Conservation (phyloP, 139 green algal species). For the Mesostigma viride region DNA sequence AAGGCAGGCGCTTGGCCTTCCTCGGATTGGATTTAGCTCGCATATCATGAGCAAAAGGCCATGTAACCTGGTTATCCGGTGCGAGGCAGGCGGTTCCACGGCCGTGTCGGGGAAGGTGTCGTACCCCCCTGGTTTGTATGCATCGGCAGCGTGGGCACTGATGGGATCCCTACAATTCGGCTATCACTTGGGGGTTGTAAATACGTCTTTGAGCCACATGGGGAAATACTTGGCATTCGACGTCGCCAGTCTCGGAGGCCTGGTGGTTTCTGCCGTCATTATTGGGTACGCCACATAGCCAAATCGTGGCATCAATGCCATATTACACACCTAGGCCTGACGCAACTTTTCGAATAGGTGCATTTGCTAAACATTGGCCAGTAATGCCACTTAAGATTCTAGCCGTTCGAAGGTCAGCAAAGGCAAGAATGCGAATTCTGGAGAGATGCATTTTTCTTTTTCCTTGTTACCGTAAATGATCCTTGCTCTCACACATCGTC, state of each 20-base stretch:
- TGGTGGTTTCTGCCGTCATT: not conserved
- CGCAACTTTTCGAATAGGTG: not conserved
- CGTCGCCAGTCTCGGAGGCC: too few species aligned
- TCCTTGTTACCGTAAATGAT: too few species aligned
- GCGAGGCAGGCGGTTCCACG: too few species aligned
- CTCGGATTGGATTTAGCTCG: too few species aligned
- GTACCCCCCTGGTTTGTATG: not conserved
- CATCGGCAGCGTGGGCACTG: not conserved
- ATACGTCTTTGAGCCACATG: not conserved
- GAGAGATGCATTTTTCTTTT: too few species aligned
- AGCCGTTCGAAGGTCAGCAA: too few species aligned
- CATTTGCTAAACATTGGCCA: not conserved
- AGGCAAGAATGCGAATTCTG: too few species aligned
- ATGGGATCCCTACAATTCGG: not conserved
- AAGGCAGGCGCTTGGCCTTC: too few species aligned
- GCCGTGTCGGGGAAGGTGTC: too few species aligned
- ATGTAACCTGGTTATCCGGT: too few species aligned
- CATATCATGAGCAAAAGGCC: too few species aligned
- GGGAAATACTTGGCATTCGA: not conserved
- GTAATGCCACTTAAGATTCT: not conserved
- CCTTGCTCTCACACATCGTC: too few species aligned
- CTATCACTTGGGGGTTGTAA: not conserved
- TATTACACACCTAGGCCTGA: not conserved
- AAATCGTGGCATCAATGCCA: not conserved
- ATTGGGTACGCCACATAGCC: not conserved